Conservation (phyloP, 2,329 filamentous ascomycete genomes). For the Didymella exigua region DNA sequence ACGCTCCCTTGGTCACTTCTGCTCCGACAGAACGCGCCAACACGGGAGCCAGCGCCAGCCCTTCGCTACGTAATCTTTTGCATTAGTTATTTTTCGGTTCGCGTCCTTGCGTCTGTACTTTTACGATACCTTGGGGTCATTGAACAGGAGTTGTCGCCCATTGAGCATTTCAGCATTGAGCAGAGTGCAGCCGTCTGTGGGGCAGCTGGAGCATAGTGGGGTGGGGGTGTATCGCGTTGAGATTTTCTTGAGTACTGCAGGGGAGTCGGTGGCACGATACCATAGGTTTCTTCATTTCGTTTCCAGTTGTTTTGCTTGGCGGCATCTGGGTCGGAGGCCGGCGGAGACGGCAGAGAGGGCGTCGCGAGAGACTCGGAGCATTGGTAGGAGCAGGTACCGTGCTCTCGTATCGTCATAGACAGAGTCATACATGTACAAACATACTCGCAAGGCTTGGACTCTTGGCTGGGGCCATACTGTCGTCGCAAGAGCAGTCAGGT, state of each 20-base stretch:
- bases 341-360: not conserved
- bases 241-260: slow-evolving; percentile 24
- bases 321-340: not conserved
- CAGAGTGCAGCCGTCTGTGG: slow-evolving; percentile 12
- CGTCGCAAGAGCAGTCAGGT: not conserved
- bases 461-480: slow-evolving; percentile 1
- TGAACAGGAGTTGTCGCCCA: slow-evolving; percentile 29
- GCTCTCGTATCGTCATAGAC: not conserved
- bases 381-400: not conserved
- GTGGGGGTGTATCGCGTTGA: slow-evolving; percentile 14
- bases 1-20: slow-evolving; percentile 34
- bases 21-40: slow-evolving; percentile 38
- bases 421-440: not conserved
- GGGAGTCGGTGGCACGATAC: slow-evolving; percentile 40
- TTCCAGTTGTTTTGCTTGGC: slow-evolving; percentile 11
- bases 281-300: slow-evolving; percentile 31
- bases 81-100: slow-evolving; percentile 41
- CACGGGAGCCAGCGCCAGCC: slow-evolving; percentile 54
- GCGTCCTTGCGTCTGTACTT: slow-evolving; percentile 16
- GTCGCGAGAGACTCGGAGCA: not conserved
- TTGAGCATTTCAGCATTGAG: slow-evolving; percentile 24
- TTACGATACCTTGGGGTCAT: slow-evolving; percentile 24
- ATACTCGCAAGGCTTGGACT: not conserved
- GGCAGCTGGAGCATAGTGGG: slow-evolving; percentile 7
- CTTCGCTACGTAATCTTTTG: slow-evolving; percentile 55